A percentile compares a stretch with the other conserved stretches of the same genome.
Evolutionary conservation across 2,329 filamentous ascomycete species (phyloP).

Genomic region (Lecanoromycetidae sp.): DNA sequence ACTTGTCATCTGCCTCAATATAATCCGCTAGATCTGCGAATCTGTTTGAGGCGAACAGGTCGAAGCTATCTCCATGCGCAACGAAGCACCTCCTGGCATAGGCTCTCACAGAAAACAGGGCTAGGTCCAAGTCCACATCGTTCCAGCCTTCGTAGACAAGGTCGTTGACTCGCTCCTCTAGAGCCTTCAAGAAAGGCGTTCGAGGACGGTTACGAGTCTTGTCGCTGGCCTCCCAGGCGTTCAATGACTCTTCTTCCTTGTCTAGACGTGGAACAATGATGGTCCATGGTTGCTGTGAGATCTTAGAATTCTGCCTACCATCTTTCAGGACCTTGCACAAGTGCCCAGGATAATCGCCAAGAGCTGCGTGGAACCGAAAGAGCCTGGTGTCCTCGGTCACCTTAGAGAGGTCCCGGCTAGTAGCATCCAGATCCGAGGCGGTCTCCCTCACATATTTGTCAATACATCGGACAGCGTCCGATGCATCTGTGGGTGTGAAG

Average conservation of each 20-base stretch:
- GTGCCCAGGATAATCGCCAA: not conserved
- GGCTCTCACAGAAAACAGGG: constrained; percentile 1
- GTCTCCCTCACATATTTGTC: not conserved
- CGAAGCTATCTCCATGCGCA: not conserved
- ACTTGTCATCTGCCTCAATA: not conserved
- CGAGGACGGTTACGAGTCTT: too few species aligned
- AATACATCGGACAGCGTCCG: not conserved
- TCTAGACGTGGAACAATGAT: not conserved
- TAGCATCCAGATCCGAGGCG: not conserved
- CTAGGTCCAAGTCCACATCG: constrained; percentile 3
- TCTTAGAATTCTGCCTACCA: not conserved
- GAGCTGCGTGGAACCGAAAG: constrained; percentile 1
- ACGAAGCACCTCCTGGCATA: constrained; percentile 4
- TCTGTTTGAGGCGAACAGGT: not conserved
- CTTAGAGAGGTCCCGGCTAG: not conserved
- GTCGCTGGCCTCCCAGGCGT: not conserved
- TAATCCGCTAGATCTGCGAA: not conserved
- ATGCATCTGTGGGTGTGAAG: not conserved
- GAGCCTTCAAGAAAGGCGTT: not conserved
- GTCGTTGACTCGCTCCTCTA: not conserved
- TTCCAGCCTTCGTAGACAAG: not conserved
- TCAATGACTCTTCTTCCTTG: not conserved
- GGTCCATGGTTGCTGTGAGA: not conserved
- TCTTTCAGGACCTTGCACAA: not conserved
- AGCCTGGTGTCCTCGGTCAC: not conserved